A percentile compares a stretch with the other conserved stretches of the same genome.
These are phyloP conservation scores for Arthrobotrys musiformis DNA, from an alignment of 2,329 filamentous ascomycete genomes.

Conservation along the genomic window DNA sequence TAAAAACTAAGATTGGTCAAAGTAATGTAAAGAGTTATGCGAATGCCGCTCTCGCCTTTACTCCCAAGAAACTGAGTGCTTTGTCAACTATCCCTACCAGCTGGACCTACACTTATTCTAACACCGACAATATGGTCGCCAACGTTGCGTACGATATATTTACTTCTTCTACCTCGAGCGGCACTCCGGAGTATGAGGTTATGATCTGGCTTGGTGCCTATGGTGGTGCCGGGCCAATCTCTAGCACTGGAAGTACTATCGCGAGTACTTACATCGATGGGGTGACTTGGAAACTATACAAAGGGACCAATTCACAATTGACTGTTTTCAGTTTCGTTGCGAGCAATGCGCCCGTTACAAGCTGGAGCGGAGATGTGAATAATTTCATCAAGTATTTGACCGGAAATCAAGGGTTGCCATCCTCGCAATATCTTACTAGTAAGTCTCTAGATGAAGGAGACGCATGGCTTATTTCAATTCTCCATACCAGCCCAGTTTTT, in stretches of 20 bases:
- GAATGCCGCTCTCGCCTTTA: slow-evolving; percentile 60
- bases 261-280: slow-evolving; percentile 69
- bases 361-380: slow-evolving; percentile 70
- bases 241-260: slow-evolving; percentile 68
- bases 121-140: slow-evolving; percentile 65
- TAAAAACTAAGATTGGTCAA: too few species aligned
- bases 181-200: slow-evolving; percentile 69
- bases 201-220: slow-evolving; percentile 74
- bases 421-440: slow-evolving; percentile 68
- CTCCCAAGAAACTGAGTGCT: slow-evolving; percentile 61
- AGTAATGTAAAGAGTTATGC: slow-evolving; percentile 60
- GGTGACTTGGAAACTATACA: slow-evolving; percentile 69
- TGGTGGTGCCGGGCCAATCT: slow-evolving; percentile 71
- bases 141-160: slow-evolving; percentile 74
- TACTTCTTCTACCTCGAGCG: slow-evolving; percentile 66
- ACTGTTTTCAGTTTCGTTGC: slow-evolving; percentile 73
- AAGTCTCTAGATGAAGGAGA: too few species aligned
- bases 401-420: slow-evolving; percentile 65
- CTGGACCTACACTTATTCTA: slow-evolving; percentile 66
- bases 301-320: slow-evolving; percentile 70
- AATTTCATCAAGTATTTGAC: slow-evolving; percentile 70
- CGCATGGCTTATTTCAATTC: background rate
- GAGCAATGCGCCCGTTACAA: slow-evolving; percentile 64
- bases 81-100: slow-evolving; percentile 62
- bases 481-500: too few species aligned